A percentile compares a stretch with the other conserved stretches of the same genome.
Evolutionary conservation across 768 basidiomycete genomes (phyloP).

Genomic region (Suillus hirtellus): DNA sequence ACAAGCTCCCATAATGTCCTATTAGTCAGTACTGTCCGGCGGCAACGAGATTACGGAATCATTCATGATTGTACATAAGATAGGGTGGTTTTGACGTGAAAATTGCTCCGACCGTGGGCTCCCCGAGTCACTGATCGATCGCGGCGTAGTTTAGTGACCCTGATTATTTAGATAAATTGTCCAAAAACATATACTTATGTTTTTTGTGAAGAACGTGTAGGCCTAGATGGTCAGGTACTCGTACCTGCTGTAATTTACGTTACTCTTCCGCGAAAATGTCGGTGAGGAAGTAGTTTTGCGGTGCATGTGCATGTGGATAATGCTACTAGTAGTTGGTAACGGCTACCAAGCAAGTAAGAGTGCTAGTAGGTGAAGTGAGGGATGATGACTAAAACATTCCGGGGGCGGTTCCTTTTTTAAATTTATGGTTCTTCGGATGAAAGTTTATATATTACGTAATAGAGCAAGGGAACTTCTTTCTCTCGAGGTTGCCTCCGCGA

Average conservation of each 20-base stretch:
- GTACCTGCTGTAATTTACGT: too few species aligned
- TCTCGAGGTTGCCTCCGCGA: constrained; percentile 26
- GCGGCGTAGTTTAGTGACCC: not conserved
- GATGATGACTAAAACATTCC: constrained; percentile 7
- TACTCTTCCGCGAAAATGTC: not conserved
- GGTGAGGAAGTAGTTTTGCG: not conserved
- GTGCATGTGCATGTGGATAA: too few species aligned
- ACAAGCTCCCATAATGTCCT: not conserved
- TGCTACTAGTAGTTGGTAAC: too few species aligned
- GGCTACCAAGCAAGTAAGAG: too few species aligned
- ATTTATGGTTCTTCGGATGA: constrained; percentile 4
- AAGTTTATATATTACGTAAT: constrained; percentile 24
- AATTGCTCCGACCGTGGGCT: not conserved
- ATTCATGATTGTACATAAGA: not conserved
- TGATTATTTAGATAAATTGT: too few species aligned
- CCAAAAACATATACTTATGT: not conserved
- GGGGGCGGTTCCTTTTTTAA: constrained; percentile 9
- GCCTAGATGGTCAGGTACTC: too few species aligned
- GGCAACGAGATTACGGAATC: not conserved
- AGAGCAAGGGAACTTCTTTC: constrained; percentile 3
- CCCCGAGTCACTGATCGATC: not conserved
- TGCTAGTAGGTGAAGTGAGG: too few species aligned
- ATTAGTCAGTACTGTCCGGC: not conserved
- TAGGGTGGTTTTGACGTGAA: not conserved
- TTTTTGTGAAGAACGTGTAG: not conserved